phyloP scores from a whole-genome alignment of 768 basidiomycete genomes.

The Pisolithus sp. region DNA sequence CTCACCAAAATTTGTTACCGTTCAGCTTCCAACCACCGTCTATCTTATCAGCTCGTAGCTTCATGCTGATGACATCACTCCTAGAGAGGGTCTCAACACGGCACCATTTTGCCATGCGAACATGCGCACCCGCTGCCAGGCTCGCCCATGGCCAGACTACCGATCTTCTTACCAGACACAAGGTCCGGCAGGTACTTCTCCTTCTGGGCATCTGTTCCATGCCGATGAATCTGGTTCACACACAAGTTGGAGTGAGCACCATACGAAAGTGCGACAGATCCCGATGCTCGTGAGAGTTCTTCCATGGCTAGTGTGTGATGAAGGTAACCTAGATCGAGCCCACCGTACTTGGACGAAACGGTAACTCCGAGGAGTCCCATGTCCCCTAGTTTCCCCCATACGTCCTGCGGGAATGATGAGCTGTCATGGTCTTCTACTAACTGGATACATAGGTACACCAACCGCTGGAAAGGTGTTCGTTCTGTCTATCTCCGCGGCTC shows the following conservation, averaged over 20 bases:
- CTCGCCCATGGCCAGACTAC: constrained; percentile 93
- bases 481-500: constrained; percentile 81
- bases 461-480: constrained; percentile 78
- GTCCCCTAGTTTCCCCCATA: constrained; percentile 83
- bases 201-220: constrained; percentile 81
- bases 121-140: constrained; percentile 58
- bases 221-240: constrained; percentile 77
- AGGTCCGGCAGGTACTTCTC: constrained; percentile 74
- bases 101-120: neutral
- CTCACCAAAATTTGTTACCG: constrained; percentile 89
- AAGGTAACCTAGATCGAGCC: constrained; percentile 77
- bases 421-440: neutral
- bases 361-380: constrained; percentile 94
- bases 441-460: constrained; percentile 16
- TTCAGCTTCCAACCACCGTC: constrained; percentile 74
- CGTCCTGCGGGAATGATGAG: constrained; percentile 41
- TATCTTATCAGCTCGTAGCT: constrained; percentile 70
- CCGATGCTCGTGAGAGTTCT: constrained; percentile 83
- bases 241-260: constrained; percentile 91
- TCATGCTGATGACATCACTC: constrained; percentile 96
- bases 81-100: constrained; percentile 9
- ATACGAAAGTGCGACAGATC: constrained; percentile 87
- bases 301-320: constrained; percentile 94
- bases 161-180: constrained; percentile 75
- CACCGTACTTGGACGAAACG: constrained; percentile 73